Evolutionary conservation across 352 stramenopile species (phyloP), one percentile per base, ranked within the genome.

Genomic region (Globisporangium uncinulatum): DNA sequence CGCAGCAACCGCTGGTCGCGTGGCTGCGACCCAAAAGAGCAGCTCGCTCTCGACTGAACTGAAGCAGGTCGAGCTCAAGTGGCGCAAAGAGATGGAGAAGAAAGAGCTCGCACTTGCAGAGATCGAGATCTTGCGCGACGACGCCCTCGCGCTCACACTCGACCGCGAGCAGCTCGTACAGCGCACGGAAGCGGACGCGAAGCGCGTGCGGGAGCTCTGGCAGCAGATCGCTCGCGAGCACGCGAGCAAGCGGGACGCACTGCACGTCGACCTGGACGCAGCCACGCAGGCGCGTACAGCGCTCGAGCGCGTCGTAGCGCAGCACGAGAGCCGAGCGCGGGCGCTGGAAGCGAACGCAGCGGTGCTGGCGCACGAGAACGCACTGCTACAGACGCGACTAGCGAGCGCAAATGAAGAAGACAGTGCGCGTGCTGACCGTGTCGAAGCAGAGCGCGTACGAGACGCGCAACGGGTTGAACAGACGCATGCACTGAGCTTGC

Each of bases 221-320:
- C 74, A 86, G 48, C 79, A 92, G 65, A 89, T 91, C 59, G 74
- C 70, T 34, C 70, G 65, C 24, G 79, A 92, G 62, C 81, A 94
- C 56, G 69, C 83, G 52, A 70, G 67, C 5, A 74, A 92, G 59
- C 60, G 80, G 10, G 68, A 77, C 44, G 56, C 61, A 6, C 55
- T 87, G 10, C 65, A 67, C 10, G 57, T 67, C 14, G 74, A 87
- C 48, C 62, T 89, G 11, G 56, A 79, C 2, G 68, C 65, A 20
- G 56, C 63, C 9, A 60, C 67, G 8, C 61, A 81, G 48, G 42
- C 49, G 4, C 70, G 59, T 11, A 57, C 66, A 0, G 56, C 62
- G 43, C 42, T 57, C 0, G 72, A 86, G 1, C 37, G 45, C n/a
- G 34, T 55, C 11, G 47, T 66, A 4, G 19, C 39, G 20, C 67